These are phyloP conservation scores for Blastocystis sp. DNA, from an alignment of 352 stramenopile genomes.

Conservation along the genomic window DNA sequence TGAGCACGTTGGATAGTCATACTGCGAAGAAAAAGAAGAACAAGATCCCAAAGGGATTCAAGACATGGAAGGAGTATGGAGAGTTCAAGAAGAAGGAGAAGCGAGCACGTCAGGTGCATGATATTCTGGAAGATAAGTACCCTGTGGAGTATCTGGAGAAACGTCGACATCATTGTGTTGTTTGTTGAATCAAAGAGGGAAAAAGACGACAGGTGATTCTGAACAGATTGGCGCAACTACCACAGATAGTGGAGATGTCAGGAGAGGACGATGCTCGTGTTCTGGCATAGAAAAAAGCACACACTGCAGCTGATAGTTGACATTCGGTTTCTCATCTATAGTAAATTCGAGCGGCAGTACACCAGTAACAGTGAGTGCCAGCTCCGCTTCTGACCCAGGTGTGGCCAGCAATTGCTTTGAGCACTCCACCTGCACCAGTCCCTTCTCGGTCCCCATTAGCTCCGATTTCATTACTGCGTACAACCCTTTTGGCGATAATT, in stretches of 20 bases:
- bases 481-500: not conserved
- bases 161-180: conserved; percentile 6
- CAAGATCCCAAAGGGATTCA: conserved; percentile 60
- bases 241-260: not conserved
- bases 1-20: conserved; percentile 28
- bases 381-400: not conserved
- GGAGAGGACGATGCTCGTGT: not conserved
- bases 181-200: conserved; percentile 7
- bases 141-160: conserved; percentile 50
- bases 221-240: not conserved
- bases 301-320: not conserved
- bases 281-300: not conserved
- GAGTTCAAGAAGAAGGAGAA: conserved; percentile 63
- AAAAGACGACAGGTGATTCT: not conserved
- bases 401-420: not conserved
- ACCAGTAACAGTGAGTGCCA: not conserved
- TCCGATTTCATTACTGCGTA: not conserved
- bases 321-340: not conserved
- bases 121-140: conserved; percentile 62
- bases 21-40: conserved; percentile 51
- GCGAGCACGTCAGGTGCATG: conserved; percentile 26
- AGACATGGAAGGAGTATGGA: conserved; percentile 62
- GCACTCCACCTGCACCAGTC: not conserved
- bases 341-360: not conserved
- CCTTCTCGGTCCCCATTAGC: not conserved